A percentile compares a stretch with the other conserved stretches of the same genome.
Evolutionary conservation across 1,284 basidiomycete species (phyloP).

Genomic region (Papiliotrema flavescens): DNA sequence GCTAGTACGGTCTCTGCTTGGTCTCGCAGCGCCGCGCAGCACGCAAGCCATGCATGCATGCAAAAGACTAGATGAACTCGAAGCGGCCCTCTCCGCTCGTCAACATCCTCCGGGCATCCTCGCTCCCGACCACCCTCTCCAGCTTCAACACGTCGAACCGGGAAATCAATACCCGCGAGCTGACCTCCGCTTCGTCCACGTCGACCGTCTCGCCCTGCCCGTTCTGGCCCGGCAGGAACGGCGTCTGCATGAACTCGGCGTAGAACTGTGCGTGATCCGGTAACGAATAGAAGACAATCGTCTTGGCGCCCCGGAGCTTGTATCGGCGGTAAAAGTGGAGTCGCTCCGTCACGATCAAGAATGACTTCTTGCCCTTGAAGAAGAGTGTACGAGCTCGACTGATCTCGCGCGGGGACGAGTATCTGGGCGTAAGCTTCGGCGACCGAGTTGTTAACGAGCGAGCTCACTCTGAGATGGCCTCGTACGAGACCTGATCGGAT

Average conservation of each 20-base stretch:
- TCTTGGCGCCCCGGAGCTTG: conserved; percentile 84
- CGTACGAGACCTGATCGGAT: conserved; percentile 63
- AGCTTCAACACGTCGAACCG: conserved; percentile 83
- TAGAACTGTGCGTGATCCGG: conserved; percentile 90
- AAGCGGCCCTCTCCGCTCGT: conserved; percentile 43
- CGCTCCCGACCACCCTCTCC: conserved; percentile 67
- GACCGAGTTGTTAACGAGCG: background rate
- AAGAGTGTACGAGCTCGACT: conserved; percentile 88
- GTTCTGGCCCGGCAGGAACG: conserved; percentile 62
- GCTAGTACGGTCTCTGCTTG: too few relatives aligned
- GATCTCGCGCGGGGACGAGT: conserved; percentile 89
- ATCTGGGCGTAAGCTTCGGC: conserved; percentile 53
- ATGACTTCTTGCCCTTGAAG: conserved; percentile 79
- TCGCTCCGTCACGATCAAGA: conserved; percentile 88
- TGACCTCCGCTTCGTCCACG: conserved; percentile 68
- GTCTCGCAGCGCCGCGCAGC: too few relatives aligned
- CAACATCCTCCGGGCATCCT: conserved; percentile 48
- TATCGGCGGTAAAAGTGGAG: conserved; percentile 97
- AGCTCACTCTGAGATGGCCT: conserved; percentile 78
- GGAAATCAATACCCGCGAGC: conserved; percentile 72
- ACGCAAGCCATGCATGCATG: background rate
- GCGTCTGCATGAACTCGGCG: conserved; percentile 82
- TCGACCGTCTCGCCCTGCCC: conserved; percentile 24
- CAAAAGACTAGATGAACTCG: conserved; percentile 38
- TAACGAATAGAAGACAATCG: conserved; percentile 86